phyloP scores from a whole-genome alignment of 352 stramenopile species.

The Peronospora destructor region DNA sequence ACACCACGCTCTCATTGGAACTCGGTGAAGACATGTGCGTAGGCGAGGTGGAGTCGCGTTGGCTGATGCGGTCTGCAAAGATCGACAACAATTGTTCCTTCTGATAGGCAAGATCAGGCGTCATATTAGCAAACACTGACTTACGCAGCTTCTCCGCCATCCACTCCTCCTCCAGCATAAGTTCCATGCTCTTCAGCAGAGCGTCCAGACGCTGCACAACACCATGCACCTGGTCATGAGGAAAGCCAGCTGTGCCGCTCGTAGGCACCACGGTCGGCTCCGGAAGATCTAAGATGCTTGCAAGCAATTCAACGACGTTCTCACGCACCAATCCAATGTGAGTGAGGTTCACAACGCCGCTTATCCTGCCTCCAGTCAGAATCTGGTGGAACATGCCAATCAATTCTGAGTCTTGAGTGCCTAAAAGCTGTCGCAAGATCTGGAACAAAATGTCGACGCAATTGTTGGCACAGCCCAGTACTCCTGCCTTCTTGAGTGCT shows the following conservation, averaged over 20 bases:
- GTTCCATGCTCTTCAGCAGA: slow-evolving; percentile 72
- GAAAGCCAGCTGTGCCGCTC: slow-evolving; percentile 45
- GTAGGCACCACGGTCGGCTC: slow-evolving; percentile 61
- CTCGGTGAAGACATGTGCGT: slow-evolving; percentile 43
- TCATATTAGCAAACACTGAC: slow-evolving; percentile 71
- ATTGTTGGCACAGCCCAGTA: slow-evolving; percentile 69
- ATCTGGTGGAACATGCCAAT: slow-evolving; percentile 67
- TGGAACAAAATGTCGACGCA: slow-evolving; percentile 76
- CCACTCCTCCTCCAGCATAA: slow-evolving; percentile 84
- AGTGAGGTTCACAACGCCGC: slow-evolving; percentile 57
- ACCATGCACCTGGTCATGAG: slow-evolving; percentile 68
- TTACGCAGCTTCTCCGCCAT: slow-evolving; percentile 80
- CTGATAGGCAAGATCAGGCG: slow-evolving; percentile 67
- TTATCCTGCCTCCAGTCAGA: slow-evolving; percentile 40
- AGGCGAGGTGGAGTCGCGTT: slow-evolving; percentile 40
- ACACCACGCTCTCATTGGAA: slow-evolving; percentile 77
- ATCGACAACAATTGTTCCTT: slow-evolving; percentile 71
- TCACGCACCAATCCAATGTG: slow-evolving; percentile 72
- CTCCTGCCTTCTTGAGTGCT: slow-evolving; percentile 65
- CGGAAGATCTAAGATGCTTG: slow-evolving; percentile 75
- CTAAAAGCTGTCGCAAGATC: slow-evolving; percentile 76
- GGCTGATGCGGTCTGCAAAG: slow-evolving; percentile 64
- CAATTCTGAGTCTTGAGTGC: slow-evolving; percentile 53
- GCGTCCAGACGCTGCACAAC: slow-evolving; percentile 73
- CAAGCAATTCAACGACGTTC: slow-evolving; percentile 78